phyloP scores from a whole-genome alignment of 2,329 filamentous ascomycete genomes.

The Trichophyton rubrum region DNA sequence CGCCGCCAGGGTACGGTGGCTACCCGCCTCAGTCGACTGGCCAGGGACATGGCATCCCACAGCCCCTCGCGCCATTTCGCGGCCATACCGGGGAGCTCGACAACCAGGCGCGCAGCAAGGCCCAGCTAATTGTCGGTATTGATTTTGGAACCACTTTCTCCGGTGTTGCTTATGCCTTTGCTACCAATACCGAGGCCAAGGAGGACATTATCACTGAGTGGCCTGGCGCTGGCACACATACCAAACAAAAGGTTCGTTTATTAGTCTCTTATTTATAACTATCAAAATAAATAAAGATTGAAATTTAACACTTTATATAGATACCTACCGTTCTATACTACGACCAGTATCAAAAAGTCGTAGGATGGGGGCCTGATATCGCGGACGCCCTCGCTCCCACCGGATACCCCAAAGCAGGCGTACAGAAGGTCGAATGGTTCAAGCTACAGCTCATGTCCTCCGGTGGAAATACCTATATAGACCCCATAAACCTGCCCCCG shows the following conservation, averaged over 20 bases:
- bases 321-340: constrained; percentile 99
- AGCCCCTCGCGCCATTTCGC: constrained; percentile 14
- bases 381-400: constrained; percentile 92
- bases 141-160: constrained; percentile 99
- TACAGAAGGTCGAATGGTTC: constrained; percentile 99
- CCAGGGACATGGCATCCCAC: constrained; percentile 18
- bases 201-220: constrained; percentile 99
- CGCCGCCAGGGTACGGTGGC: constrained; percentile 35
- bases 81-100: constrained; percentile 54
- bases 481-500: constrained; percentile 95
- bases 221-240: constrained; percentile 93
- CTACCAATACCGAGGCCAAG: constrained; percentile 92
- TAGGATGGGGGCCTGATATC: constrained; percentile 98
- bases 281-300: background rate
- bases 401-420: constrained; percentile 91
- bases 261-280: too few species aligned
- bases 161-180: constrained; percentile 83
- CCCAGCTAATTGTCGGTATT: constrained; percentile 95
- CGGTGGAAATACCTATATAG: constrained; percentile 88
- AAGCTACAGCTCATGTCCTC: constrained; percentile 98
- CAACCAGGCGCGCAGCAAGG: constrained; percentile 78
- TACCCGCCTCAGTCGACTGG: constrained; percentile 20
- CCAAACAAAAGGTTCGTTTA: constrained; percentile 77
- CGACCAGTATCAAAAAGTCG: constrained; percentile 97
- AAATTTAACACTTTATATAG: constrained; percentile 34